Evolutionary conservation across 2,329 filamentous ascomycete genomes (phyloP).

Genomic region (Geoglossum cookeanum): DNA sequence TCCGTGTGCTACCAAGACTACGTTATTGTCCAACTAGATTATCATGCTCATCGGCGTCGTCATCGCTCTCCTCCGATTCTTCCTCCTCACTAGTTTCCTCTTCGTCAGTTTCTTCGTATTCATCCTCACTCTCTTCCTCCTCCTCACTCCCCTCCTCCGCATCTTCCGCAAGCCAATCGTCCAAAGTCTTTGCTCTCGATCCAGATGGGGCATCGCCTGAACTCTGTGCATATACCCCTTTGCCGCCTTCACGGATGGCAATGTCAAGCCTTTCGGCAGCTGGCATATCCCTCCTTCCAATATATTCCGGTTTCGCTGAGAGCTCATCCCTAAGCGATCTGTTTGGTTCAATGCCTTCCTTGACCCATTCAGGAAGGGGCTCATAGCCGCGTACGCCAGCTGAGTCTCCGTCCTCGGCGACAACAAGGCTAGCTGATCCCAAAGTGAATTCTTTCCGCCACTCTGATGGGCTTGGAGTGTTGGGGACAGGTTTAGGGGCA

Average conservation of each 20-base stretch:
- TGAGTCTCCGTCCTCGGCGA: conserved; percentile 51
- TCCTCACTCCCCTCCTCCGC: conserved; percentile 35
- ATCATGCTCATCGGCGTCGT: conserved; percentile 6
- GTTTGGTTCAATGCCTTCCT: conserved; percentile 61
- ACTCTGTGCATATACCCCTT: conserved; percentile 8
- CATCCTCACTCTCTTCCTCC: conserved; percentile 26
- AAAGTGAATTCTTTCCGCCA: conserved; percentile 57
- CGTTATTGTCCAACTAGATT: neutral
- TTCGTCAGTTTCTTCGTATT: conserved; percentile 26
- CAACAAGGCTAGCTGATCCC: conserved; percentile 68
- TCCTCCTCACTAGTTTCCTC: conserved; percentile 20
- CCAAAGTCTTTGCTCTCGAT: conserved; percentile 55
- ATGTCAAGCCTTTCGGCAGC: conserved; percentile 47
- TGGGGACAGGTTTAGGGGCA: conserved; percentile 84
- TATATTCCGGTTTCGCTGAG: conserved; percentile 18
- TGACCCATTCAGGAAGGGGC: conserved; percentile 67
- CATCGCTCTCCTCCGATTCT: conserved; percentile 11
- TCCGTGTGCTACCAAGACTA: neutral
- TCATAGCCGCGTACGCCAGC: conserved; percentile 65
- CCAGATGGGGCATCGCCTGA: conserved; percentile 14
- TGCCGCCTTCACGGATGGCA: conserved; percentile 23
- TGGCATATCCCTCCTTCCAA: conserved; percentile 26
- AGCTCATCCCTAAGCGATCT: conserved; percentile 47
- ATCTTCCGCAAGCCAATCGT: conserved; percentile 78
- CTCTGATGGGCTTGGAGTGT: conserved; percentile 77